Base-by-base conservation (phyloP, 1,139 yeast species). In the Suhomyces bolitotheri region DNA sequence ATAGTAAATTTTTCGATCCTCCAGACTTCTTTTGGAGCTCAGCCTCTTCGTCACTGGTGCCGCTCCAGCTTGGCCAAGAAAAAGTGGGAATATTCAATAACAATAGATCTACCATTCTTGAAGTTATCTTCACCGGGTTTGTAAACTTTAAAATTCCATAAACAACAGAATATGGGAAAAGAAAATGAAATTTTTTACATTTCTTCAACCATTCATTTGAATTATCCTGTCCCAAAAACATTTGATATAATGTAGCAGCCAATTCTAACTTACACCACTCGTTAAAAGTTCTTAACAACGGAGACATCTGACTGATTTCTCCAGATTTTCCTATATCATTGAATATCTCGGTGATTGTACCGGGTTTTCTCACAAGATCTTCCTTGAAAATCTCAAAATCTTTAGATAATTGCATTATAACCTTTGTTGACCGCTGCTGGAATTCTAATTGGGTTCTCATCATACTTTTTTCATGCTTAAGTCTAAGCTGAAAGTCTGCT, bases 241-340 rank as follows among this genome's bases (percentile, higher is more conserved):
- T 51, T 47, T 86, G 89, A 57, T 87, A 88, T 4, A 89, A 62
- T 0, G 95, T 82, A 0, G 96, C 87, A 0, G 96, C 87, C 15
- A 87, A 63, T 53, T 89, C 94, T 15, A 89, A 75, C 40, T 86
- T 79, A 44, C 83, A 76, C 88, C 96, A 83, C 44, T 86, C 87
- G 27, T 87, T 70, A 44, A 89, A 83, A 29, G 85, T 76, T 44
- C 70, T 70, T 34, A 89, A 65, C 31, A 83, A 68, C 2, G 85
- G 82, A 3, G 92, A 78, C 36, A 88, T 65, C n/a, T 82, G 77
- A 16, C 64, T 62, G n/a, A 85, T 71, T 14, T 65, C 65, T 1
- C 67, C 59, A 27, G 78, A 72, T 1, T 60, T 58, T 29, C 83
- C 82, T 22, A 90, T 66, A 49, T 87, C 95, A 28, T 65, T 51